A percentile compares a stretch with the other conserved stretches of the same genome.
These are phyloP conservation scores for Opeltia flavorubescens DNA, from an alignment of 495 filamentous ascomycete species.

Conservation along the genomic window DNA sequence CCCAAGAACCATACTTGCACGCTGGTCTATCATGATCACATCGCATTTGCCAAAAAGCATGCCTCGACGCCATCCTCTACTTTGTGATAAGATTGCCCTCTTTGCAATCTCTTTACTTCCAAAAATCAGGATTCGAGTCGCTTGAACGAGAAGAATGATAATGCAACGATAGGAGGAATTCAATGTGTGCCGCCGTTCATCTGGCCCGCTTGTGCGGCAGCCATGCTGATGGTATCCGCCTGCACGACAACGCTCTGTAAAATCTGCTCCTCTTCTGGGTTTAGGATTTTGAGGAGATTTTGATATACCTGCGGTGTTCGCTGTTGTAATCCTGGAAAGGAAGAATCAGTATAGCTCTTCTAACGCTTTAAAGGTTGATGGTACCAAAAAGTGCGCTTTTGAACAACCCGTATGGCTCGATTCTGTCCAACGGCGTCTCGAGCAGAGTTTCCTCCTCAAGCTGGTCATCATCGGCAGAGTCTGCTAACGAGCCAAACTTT, in stretches of 20 bases:
- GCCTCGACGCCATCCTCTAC: neutral
- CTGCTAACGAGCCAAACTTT: slow-evolving; percentile 59
- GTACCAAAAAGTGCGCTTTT: slow-evolving; percentile 66
- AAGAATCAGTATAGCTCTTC: slow-evolving; percentile 13
- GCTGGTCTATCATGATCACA: too few relatives aligned
- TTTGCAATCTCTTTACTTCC: neutral
- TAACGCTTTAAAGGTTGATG: neutral
- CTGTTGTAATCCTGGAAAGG: slow-evolving; percentile 62
- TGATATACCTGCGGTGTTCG: slow-evolving; percentile 84
- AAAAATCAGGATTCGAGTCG: too few relatives aligned
- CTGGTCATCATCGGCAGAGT: slow-evolving; percentile 77
- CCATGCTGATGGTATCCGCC: slow-evolving; percentile 48
- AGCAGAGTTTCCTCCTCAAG: slow-evolving; percentile 84
- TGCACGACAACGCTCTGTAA: slow-evolving; percentile 69
- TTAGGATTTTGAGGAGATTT: slow-evolving; percentile 61
- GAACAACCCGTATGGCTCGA: slow-evolving; percentile 88
- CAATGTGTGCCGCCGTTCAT: slow-evolving; percentile 8
- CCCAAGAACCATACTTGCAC: too few relatives aligned
- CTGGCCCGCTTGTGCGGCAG: slow-evolving; percentile 11
- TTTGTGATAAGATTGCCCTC: neutral
- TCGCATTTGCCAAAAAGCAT: neutral
- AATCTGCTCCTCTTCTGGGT: slow-evolving; percentile 64
- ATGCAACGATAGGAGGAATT: neutral
- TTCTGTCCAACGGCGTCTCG: slow-evolving; percentile 84
- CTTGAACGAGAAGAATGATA: too few relatives aligned